Conservation (phyloP, 768 basidiomycete species). For the Pleurotus eryngii region DNA sequence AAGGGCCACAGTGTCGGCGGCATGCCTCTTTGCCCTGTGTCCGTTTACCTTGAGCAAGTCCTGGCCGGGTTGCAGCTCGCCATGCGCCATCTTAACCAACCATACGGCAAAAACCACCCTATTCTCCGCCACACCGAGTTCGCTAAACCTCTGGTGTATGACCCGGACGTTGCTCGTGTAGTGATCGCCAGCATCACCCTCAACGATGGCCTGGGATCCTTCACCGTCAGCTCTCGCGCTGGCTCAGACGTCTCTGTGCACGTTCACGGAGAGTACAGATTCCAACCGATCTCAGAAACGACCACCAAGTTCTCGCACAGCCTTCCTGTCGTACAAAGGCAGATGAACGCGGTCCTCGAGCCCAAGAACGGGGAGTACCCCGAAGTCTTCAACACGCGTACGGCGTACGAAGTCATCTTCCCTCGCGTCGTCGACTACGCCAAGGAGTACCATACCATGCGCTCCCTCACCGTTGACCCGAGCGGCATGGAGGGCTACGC, state of each 20-base stretch:
- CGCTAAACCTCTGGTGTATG: constrained; percentile 51
- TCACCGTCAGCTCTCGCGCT: constrained; percentile 43
- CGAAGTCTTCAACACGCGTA: constrained; percentile 54
- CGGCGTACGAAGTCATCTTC: constrained; percentile 64
- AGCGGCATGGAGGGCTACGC: constrained; percentile 52
- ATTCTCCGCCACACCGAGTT: constrained; percentile 44
- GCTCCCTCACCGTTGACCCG: constrained; percentile 45
- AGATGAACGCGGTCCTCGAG: constrained; percentile 27
- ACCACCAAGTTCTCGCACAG: constrained; percentile 34
- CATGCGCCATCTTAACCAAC: constrained; percentile 23
- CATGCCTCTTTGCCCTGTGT: constrained; percentile 59
- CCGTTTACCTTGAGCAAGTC: constrained; percentile 58
- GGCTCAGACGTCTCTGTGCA: constrained; percentile 34
- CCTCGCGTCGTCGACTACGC: constrained; percentile 67
- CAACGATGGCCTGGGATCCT: constrained; percentile 33
- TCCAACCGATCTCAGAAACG: constrained; percentile 28
- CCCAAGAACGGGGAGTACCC: constrained; percentile 19
- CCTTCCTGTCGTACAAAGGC: constrained; percentile 31
- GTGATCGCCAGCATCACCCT: constrained; percentile 40
- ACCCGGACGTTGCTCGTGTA: constrained; percentile 22
- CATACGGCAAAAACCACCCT: constrained; percentile 25
- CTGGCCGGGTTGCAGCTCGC: constrained; percentile 41
- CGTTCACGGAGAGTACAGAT: constrained; percentile 43
- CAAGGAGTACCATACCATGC: constrained; percentile 53
- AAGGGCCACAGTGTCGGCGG: constrained; percentile 57